Evolutionary conservation across 129 eudicot genomes (phyloP).

Genomic region (Gnaphalium uliginosum): DNA sequence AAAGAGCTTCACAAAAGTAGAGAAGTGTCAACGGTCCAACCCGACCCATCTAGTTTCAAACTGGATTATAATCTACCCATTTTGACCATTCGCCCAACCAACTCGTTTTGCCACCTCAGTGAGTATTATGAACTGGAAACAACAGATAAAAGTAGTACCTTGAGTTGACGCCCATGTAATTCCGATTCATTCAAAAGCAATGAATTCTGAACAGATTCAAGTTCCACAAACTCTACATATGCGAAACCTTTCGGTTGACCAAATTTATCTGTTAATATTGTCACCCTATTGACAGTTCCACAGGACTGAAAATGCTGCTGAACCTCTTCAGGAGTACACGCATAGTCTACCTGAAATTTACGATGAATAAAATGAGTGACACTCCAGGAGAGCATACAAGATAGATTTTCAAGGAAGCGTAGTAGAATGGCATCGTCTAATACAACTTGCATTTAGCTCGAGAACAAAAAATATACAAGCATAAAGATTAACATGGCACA

Average conservation of each 20-base stretch:
- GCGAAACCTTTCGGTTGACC: conserved; percentile 79
- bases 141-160: conserved; percentile 31
- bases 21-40: background rate
- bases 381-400: conserved; percentile 1
- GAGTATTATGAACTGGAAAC: background rate
- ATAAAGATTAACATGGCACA: background rate
- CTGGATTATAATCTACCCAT: background rate
- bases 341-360: conserved; percentile 38
- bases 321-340: conserved; percentile 42
- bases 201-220: conserved; percentile 70
- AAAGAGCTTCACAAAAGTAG: background rate
- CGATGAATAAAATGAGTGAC: background rate
- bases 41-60: background rate
- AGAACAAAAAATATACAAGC: background rate
- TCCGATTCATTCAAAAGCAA: conserved; percentile 56
- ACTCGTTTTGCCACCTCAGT: background rate
- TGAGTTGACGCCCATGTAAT: conserved; percentile 67
- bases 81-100: background rate
- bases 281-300: conserved; percentile 59
- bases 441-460: background rate
- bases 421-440: background rate
- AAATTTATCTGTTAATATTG: conserved; percentile 58
- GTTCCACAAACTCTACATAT: conserved; percentile 74
- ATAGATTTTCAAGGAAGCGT: background rate
- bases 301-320: conserved; percentile 59